Base-by-base conservation (phyloP, 495 filamentous ascomycete genomes). In the Wilcoxina mikolae region DNA sequence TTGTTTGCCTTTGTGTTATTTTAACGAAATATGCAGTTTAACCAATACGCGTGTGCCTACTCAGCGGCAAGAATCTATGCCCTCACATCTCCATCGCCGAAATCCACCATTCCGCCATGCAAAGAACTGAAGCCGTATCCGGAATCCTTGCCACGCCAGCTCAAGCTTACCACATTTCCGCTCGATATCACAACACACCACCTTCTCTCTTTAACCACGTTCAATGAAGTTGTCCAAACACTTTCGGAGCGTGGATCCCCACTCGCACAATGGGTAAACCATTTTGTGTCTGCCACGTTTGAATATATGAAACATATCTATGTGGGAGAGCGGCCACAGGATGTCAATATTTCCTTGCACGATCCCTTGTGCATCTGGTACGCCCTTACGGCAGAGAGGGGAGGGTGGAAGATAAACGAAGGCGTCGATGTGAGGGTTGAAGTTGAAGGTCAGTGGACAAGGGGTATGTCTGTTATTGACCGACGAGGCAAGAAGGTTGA, bases 331-430 rank as follows among this genome's bases (percentile, higher is more conserved):
- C 72, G 73, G 1, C 79, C 76, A 25, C 72, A 63, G 29, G 66
- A 74, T 33, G 76, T 77, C 0, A 74, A 74, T 25, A 69, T 95
- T 20, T 78, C 78, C 53, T 68, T 98, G 58, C 91, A 99, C 61
- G 91, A 99, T 64, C 89, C 90, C 9, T 68, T 95, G 22, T 83
- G 79, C 55, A 73, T 96, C 4, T 95, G 87, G 85, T 93, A 93
- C 64, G 80, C 84, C 62, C 67, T 93, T 39, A 81, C 80, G 0
- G 66, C 65, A 17, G n/a, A 47, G 24, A 41, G 17, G 2, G 53
- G 10, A 15, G 57, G 65, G 0, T 75, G 79, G 65, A 59, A 65
- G 1, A 42, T 64, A 25, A 64, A 54, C 1, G 70, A 68, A 26
- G 69, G 67, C 1, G 71, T 78, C 66, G 91, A 98, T 68, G 82